phyloP scores from a whole-genome alignment of 768 basidiomycete genomes.

The Termitomyces titanicus region DNA sequence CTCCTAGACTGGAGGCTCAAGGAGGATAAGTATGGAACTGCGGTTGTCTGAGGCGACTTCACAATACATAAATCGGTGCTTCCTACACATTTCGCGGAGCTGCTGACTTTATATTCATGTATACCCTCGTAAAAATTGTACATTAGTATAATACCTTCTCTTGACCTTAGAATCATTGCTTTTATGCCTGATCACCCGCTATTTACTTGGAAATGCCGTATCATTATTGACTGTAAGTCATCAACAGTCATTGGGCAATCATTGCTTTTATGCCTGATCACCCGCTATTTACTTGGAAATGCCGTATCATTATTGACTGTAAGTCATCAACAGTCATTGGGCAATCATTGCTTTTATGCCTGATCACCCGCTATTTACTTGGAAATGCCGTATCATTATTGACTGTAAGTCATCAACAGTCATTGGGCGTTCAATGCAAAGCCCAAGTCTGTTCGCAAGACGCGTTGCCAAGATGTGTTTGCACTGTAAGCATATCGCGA shows the following conservation, averaged over 20 bases:
- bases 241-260: slow-evolving; percentile 44
- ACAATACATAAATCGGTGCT: neutral
- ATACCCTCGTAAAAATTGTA: neutral
- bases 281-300: slow-evolving; percentile 19
- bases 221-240: slow-evolving; percentile 44
- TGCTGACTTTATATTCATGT: neutral
- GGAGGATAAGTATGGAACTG: slow-evolving; percentile 28
- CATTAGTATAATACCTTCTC: neutral
- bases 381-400: slow-evolving; percentile 34
- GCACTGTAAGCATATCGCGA: slow-evolving; percentile 43
- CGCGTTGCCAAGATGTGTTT: slow-evolving; percentile 73
- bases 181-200: neutral
- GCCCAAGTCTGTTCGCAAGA: slow-evolving; percentile 52
- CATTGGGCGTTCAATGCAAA: slow-evolving; percentile 47
- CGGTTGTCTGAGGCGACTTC: neutral
- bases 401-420: slow-evolving; percentile 45
- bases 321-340: slow-evolving; percentile 45
- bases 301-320: slow-evolving; percentile 35
- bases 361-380: slow-evolving; percentile 2
- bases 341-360: slow-evolving; percentile 42
- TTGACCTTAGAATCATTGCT: neutral
- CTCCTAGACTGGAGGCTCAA: slow-evolving; percentile 56
- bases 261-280: no score
- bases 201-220: slow-evolving; percentile 27
- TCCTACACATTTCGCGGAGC: neutral